Evolutionary conservation across 176 grass and related monocot species (phyloP), one percentile per base, ranked within the genome.

Genomic region (Ensete glaucum): DNA sequence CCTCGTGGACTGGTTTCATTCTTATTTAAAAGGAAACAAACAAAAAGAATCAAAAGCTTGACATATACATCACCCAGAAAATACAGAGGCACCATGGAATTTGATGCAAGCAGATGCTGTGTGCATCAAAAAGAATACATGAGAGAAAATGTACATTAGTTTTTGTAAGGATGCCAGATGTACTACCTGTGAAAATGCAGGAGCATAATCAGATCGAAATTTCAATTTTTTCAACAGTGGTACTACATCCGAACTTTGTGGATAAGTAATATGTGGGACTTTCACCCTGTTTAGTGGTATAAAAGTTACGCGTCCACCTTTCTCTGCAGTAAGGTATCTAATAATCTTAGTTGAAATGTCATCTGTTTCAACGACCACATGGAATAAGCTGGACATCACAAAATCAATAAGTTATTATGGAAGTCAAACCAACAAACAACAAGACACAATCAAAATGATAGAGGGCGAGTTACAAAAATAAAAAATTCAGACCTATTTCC

Each of bases 251-350:
- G 88, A 76, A 79, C 84, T 93, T 77, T 93, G 94, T 48, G 94
- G 94, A 73, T 88, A 92, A 81, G 64, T 84, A 69, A 92, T 71
- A 8, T 98, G 82, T 19, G 87, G 84, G 78, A 86, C 88, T 69
- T 89, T 88, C 66, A 93, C 94, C 81, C 88, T 88, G 73, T 98
- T 98, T 71, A 98, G 76, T 75, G 94, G 94, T 85, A 98, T 98
- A 87, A 98, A 98, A 62, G 94, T 98, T 78, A 98, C 85, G 48
- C 94, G 80, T 74, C 94, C 90, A 87, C 94, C 94, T 91, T 98
- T 98, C 79, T 91, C 90, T 85, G 87, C 71, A 69, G 88, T 98
- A 77, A 98, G 84, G 66, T 88, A 71, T 87, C 89, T 85, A 75
- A 98, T 98, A 66, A 98, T 93, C 86, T 50, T 89, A 9, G 90